Percentiles rank a stretch among this genome's conserved stretches.
phyloP scores from a whole-genome alignment of 1,139 yeast species.

The Kurtzmaniella quercitrusa region DNA sequence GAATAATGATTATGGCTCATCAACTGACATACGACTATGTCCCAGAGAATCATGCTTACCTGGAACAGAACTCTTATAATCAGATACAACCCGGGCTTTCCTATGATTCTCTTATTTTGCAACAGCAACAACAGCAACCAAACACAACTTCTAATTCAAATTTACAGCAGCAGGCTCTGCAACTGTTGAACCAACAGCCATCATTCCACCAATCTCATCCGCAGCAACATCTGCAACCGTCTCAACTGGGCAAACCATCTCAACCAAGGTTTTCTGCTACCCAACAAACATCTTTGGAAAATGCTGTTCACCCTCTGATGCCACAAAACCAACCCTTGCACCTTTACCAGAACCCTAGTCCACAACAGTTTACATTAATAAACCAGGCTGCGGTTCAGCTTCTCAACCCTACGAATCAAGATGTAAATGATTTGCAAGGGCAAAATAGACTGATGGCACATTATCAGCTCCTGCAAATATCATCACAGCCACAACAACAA shows the following conservation, averaged over 20 bases:
- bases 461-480: neutral
- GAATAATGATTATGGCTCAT: slow-evolving; percentile 1
- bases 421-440: neutral
- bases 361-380: neutral
- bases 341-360: neutral
- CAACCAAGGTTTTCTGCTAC: neutral
- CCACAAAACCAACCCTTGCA: neutral
- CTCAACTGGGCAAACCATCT: neutral
- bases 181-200: neutral
- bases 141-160: neutral
- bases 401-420: slow-evolving; percentile 15
- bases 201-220: slow-evolving; percentile 4
- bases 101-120: neutral
- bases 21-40: neutral
- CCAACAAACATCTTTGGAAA: slow-evolving; percentile 10
- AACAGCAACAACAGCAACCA: slow-evolving; percentile 1
- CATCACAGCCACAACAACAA: neutral
- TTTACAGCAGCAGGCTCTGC: neutral
- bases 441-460: neutral
- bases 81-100: neutral
- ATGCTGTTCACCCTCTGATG: neutral
- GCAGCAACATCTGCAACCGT: slow-evolving; percentile 4
- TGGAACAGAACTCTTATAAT: neutral
- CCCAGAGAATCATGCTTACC: neutral
- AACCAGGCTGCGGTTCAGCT: neutral